These are phyloP conservation scores for Acorus calamus DNA, from an alignment of 106 monocot genomes.

Conservation along the genomic window DNA sequence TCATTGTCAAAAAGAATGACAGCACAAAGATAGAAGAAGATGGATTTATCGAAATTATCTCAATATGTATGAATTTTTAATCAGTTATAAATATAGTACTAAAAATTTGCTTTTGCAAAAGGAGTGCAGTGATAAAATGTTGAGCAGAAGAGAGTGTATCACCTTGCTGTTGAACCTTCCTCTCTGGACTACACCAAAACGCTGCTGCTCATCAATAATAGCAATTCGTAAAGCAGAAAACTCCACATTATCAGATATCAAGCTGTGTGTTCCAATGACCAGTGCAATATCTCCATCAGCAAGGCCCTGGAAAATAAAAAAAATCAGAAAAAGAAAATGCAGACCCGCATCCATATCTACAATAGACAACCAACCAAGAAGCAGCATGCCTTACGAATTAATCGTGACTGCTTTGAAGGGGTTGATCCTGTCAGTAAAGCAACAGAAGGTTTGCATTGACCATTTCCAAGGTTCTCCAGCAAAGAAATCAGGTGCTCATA, in stretches of 20 bases:
- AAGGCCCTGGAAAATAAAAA: constrained; percentile 55
- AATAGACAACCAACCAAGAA: not conserved
- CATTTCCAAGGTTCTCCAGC: constrained; percentile 39
- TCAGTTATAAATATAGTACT: not conserved
- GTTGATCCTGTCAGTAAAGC: constrained; percentile 92
- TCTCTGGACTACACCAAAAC: constrained; percentile 97
- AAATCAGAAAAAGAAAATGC: not conserved
- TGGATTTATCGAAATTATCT: no score
- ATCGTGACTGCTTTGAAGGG: constrained; percentile 46
- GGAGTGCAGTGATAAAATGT: not conserved
- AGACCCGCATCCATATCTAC: not conserved
- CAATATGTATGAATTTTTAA: no score
- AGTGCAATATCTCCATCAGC: constrained; percentile 62
- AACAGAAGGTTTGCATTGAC: constrained; percentile 47
- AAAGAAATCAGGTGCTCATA: constrained; percentile 65
- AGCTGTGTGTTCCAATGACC: constrained; percentile 95
- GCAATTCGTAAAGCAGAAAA: constrained; percentile 83
- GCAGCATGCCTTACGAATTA: constrained; percentile 43
- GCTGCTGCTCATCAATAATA: constrained; percentile 93
- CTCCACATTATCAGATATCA: constrained; percentile 83
- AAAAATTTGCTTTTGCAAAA: not conserved
- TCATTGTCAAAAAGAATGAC: no score
- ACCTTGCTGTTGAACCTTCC: constrained; percentile 97
- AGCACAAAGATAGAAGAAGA: no score
- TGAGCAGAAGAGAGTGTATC: not conserved